Evolutionary conservation across 176 grass and related monocot species (phyloP).

Genomic region (Thalia dealbata): DNA sequence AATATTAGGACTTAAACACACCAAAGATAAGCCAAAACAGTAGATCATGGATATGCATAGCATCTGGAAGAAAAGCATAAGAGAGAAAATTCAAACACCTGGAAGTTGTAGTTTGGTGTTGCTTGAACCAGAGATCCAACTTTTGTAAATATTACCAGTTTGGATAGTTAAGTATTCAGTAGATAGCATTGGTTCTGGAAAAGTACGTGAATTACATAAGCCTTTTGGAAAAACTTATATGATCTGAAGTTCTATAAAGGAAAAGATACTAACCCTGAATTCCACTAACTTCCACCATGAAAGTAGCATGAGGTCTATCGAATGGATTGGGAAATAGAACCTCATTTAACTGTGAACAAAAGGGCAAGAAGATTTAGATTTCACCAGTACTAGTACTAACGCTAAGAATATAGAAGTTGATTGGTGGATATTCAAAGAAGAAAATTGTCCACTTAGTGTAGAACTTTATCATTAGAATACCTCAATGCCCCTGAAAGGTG

Average conservation of each 20-base stretch:
- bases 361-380: constrained; percentile 19
- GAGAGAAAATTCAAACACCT: constrained; percentile 39
- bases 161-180: constrained; percentile 38
- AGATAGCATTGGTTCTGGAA: constrained; percentile 18
- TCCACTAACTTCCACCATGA: constrained; percentile 63
- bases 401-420: not conserved
- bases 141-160: constrained; percentile 37
- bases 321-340: constrained; percentile 76
- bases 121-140: constrained; percentile 41
- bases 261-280: constrained; percentile 39
- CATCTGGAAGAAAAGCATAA: constrained; percentile 15
- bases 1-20: not conserved
- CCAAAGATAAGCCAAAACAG: constrained; percentile 9
- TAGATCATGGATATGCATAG: constrained; percentile 1
- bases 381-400: constrained; percentile 11
- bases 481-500: not conserved
- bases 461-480: not conserved
- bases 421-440: not conserved
- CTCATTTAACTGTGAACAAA: constrained; percentile 56
- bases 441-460: not conserved
- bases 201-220: constrained; percentile 13
- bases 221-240: constrained; percentile 8
- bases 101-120: constrained; percentile 40
- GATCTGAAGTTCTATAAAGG: not conserved
- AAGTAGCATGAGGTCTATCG: constrained; percentile 58